These are phyloP conservation scores for Syzygium aromaticum DNA, from an alignment of 345 rosid species.

Conservation along the genomic window DNA sequence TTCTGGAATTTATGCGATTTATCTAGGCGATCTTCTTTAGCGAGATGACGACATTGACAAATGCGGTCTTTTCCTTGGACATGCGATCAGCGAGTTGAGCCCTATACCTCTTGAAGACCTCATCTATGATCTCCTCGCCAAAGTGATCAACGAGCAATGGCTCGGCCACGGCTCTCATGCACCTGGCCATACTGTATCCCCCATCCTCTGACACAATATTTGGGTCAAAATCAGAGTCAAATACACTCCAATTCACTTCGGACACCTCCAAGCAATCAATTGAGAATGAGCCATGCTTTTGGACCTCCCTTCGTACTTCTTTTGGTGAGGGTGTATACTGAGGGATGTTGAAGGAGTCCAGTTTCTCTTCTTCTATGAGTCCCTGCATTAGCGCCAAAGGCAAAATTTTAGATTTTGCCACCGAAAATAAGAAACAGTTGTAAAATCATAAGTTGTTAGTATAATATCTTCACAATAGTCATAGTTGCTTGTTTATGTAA, in stretches of 20 bases:
- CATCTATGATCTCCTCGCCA: constrained; percentile 20
- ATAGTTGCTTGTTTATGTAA: neutral
- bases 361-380: constrained; percentile 21
- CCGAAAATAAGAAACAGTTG: neutral
- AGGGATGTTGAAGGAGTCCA: constrained; percentile 44
- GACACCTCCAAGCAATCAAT: constrained; percentile 23
- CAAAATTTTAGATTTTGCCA: neutral
- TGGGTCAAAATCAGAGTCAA: neutral
- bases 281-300: constrained; percentile 29
- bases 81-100: neutral
- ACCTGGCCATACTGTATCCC: constrained; percentile 27
- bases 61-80: constrained; percentile 4
- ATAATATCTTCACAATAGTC: neutral
- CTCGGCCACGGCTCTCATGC: constrained; percentile 52
- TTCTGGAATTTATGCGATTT: neutral
- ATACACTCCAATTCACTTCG: constrained; percentile 29
- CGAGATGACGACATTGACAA: constrained; percentile 1
- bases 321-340: constrained; percentile 34
- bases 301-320: constrained; percentile 28
- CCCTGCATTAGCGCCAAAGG: constrained; percentile 10
- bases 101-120: constrained; percentile 11
- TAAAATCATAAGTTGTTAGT: neutral
- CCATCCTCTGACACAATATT: neutral
- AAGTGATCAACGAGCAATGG: constrained; percentile 45
- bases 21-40: neutral